Evolutionary conservation across 495 filamentous ascomycete species (phyloP).

Genomic region (Jackrogersella multiformis): DNA sequence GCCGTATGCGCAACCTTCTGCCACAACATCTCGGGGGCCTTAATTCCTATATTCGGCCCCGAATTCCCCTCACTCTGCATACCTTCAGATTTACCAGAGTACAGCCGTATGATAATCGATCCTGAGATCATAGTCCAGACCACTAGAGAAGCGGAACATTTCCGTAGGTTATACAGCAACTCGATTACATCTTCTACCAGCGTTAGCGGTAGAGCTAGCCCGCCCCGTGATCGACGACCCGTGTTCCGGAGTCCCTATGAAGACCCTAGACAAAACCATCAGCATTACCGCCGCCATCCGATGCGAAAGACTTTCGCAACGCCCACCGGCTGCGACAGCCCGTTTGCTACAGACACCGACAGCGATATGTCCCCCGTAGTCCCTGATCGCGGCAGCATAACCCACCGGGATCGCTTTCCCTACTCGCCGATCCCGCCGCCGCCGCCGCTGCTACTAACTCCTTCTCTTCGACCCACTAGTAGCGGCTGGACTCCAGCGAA

Average conservation of each 20-base stretch:
- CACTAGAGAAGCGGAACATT: conserved; percentile 61
- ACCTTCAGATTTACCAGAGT: conserved; percentile 62
- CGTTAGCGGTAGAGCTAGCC: conserved; percentile 10
- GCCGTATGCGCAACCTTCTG: conserved; percentile 90
- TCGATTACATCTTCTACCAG: conserved; percentile 9
- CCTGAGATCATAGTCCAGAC: conserved; percentile 64
- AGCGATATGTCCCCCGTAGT: conserved; percentile 47
- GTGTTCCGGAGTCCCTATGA: conserved; percentile 29
- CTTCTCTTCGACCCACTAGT: conserved; percentile 28
- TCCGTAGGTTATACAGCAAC: conserved; percentile 50
- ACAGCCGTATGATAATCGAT: conserved; percentile 75
- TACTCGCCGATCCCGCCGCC: conserved; percentile 35
- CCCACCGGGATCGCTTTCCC: conserved; percentile 41
- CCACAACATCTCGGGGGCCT: conserved; percentile 78
- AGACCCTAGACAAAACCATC: conserved; percentile 37
- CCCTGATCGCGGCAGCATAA: conserved; percentile 31
- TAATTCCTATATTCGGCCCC: conserved; percentile 88
- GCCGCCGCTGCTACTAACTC: conserved; percentile 6
- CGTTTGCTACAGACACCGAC: conserved; percentile 50
- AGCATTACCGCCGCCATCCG: conserved; percentile 38
- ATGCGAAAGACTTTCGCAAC: conserved; percentile 27
- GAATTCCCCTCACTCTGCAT: conserved; percentile 79
- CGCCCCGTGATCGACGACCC: conserved; percentile 32
- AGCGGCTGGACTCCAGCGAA: conserved; percentile 43
- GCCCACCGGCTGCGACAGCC: conserved; percentile 38